Evolutionary conservation across 2,329 filamentous ascomycete species (phyloP), one percentile per base, ranked within the genome.

Genomic region (Fusarium sp.): DNA sequence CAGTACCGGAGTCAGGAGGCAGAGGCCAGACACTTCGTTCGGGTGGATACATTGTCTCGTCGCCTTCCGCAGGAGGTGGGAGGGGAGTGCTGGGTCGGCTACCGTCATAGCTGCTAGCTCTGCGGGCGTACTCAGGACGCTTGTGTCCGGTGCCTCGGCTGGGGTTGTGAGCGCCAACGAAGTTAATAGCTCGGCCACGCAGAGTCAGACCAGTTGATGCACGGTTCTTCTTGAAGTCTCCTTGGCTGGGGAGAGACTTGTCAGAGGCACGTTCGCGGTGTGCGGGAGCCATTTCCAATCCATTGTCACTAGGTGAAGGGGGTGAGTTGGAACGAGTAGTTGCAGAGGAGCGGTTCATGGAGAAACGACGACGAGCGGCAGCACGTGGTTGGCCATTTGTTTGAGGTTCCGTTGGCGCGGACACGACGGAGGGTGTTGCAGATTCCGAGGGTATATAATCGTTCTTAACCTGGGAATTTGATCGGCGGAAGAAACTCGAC

Each of bases 1-100:
- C 93, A 24, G 91, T 92, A 18, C 93, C 93, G 28, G 88, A 88
- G 59, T 91, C 90, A 4, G 93, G 92, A 3, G 90, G 87, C 38
- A 92, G 85, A 5, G 87, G 85, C 88, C 89, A 91, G 5, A 88
- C 85, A 41, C 87, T 81, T 24, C 86, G 84, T 69, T 88, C 81
- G 14, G 82, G 82, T 7, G 81, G 81, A 59, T 79, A 81, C 30
- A 77, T 81, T 10, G 78, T 76, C 22, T 79, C 70, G 32, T 80
- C 74, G 42, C 78, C 68, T 39, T 70, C 70, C 45, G 45, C 66
- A 58, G 30, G 66, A 24, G 65, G 74, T 55, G 36, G 68, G 22
- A 67, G 62, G 73, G 61, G 73, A 75, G 74, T 76, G 42, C 18
- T 74, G 60, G 80, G 72, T 17, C 80, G 76, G 66, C 81, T 81